Base-by-base conservation (phyloP, 2,329 filamentous ascomycete genomes). In the Cryphonectria nitschkei region DNA sequence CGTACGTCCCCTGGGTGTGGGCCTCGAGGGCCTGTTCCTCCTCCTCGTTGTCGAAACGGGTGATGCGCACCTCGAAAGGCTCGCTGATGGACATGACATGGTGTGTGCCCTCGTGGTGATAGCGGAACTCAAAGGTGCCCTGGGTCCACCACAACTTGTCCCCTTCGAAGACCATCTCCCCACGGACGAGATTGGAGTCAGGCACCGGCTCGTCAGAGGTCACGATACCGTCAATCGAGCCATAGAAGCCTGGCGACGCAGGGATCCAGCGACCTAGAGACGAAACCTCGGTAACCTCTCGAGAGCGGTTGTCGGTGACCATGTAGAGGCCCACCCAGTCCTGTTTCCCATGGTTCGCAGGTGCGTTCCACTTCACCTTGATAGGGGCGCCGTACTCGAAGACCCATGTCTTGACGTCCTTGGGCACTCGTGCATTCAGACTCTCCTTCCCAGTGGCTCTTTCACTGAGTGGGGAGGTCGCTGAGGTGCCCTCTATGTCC, bases 71-170 rank as follows among this genome's bases (percentile, higher is more conserved):
- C 80, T 98, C 95, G 76, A 99, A 99, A 0, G 96, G 95, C 75
- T 94, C 88, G 6, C 95, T 98, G 72, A 98, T 93, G 26, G 94
- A 90, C 93, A 99, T 96, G 77, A 97, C 95, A 75, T 92, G 93
- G 82, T 99, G 94, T 76, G 92, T 92, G 69, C 94, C 94, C 75
- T 93, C 91, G 81, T 99, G 96, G 81, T 99, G 96, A 82, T 98
- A 98, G 56, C 96, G 90, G 84, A 99, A 97, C 78, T 99, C 96
- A 78, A 97, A 99, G 3, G 97, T 93, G 68, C 96, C 96, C 73
- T 95, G 93, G 0, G 93, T 97, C 96, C 96, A 99, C 91, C 94
- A 99, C 2, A 98, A 87, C 82, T 97, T 97, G 82, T 98, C 95
- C 64, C 96, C 95, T 13, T 90, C 86, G 78, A 99, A 98, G 16